Conservation (phyloP, 164 flowering plant genomes). For the Aristolochia fimbriata region DNA sequence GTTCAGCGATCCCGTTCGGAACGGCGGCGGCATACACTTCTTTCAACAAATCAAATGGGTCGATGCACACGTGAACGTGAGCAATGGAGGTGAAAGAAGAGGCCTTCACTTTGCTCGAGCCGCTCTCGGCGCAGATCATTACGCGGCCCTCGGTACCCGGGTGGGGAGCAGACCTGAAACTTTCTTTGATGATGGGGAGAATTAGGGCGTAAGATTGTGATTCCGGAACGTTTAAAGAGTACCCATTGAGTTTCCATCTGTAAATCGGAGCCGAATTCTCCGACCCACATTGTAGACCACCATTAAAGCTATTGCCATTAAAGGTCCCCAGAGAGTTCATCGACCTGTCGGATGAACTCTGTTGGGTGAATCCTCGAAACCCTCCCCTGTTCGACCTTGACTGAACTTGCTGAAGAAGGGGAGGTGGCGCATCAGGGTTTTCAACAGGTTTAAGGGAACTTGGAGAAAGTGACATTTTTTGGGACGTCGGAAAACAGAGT, state of each 20-base stretch:
- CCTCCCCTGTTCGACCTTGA: constrained; percentile 30
- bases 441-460: constrained; percentile 12
- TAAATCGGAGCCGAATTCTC: constrained; percentile 59
- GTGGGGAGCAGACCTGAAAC: constrained; percentile 55
- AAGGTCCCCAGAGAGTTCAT: constrained; percentile 58
- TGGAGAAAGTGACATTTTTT: constrained; percentile 37
- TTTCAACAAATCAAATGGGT: constrained; percentile 67
- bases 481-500: constrained; percentile 62
- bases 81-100: constrained; percentile 46
- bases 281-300: constrained; percentile 91
- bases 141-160: constrained; percentile 57
- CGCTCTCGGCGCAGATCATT: constrained; percentile 61
- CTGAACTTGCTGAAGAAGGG: constrained; percentile 35
- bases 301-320: constrained; percentile 50
- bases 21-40: constrained; percentile 46
- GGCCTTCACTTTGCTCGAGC: constrained; percentile 36
- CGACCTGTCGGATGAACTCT: constrained; percentile 32
- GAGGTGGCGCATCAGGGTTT: constrained; percentile 47
- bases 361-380: constrained; percentile 39
- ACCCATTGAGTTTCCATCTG: constrained; percentile 86
- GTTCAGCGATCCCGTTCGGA: too few species aligned
- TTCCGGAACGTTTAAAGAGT: constrained; percentile 61
- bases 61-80: constrained; percentile 61
- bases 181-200: constrained; percentile 46
- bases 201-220: constrained; percentile 45